phyloP scores from a whole-genome alignment of 345 rosid species.

The Physaria fendleri region DNA sequence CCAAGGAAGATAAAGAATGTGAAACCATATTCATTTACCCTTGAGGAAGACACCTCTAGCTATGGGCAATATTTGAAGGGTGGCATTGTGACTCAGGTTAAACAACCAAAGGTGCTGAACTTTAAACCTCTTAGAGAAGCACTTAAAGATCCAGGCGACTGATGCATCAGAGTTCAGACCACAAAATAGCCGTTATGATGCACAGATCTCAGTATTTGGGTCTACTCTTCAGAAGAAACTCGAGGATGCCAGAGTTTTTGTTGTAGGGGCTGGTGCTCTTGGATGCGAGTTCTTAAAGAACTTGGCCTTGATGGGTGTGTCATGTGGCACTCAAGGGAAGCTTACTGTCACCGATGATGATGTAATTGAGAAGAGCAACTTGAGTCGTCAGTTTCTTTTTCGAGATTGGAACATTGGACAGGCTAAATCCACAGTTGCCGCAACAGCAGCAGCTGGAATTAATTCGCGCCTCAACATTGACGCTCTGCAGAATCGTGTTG shows the following conservation, averaged over 20 bases:
- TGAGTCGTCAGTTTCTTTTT: conserved; percentile 70
- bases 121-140: conserved; percentile 58
- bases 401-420: conserved; percentile 81
- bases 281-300: no score
- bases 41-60: conserved; percentile 67
- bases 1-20: conserved; percentile 72
- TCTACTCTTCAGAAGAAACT: conserved; percentile 69
- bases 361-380: conserved; percentile 78
- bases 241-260: conserved; percentile 66
- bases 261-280: conserved; percentile 86
- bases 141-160: conserved; percentile 57
- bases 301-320: conserved; percentile 76
- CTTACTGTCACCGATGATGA: conserved; percentile 75
- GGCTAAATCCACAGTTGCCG: conserved; percentile 75
- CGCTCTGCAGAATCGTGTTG: conserved; percentile 63
- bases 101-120: conserved; percentile 47
- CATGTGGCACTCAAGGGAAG: conserved; percentile 57
- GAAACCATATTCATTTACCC: conserved; percentile 63
- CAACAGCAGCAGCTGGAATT: conserved; percentile 55
- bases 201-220: conserved; percentile 88
- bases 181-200: conserved; percentile 66
- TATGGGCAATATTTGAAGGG: conserved; percentile 63
- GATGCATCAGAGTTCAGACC: conserved; percentile 59
- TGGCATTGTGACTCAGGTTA: conserved; percentile 81
- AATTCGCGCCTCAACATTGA: conserved; percentile 56